A percentile compares a stretch with the other conserved stretches of the same genome.
These are phyloP conservation scores for Guyanaporus albipodus DNA, from an alignment of 768 basidiomycete species.

Conservation along the genomic window DNA sequence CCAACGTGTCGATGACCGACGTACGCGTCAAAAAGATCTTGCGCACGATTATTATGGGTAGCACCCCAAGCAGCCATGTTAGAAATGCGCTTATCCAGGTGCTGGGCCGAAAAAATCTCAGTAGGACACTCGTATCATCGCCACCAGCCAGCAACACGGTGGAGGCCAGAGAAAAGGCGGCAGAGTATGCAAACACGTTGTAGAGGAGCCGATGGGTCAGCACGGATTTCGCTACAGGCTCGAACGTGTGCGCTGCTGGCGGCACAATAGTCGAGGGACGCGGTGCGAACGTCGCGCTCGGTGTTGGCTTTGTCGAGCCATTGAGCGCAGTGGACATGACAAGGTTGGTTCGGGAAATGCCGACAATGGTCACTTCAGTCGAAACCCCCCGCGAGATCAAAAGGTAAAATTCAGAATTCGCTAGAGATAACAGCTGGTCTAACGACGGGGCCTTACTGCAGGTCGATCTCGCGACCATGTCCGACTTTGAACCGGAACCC, in stretches of 20 bases:
- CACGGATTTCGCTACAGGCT: slow-evolving; percentile 60
- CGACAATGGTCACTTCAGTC: too few relatives aligned
- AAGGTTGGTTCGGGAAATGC: slow-evolving; percentile 1
- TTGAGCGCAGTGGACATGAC: slow-evolving; percentile 6
- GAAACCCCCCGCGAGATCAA: too few relatives aligned
- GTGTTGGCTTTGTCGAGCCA: neutral
- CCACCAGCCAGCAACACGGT: slow-evolving; percentile 31
- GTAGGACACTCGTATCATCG: slow-evolving; percentile 21
- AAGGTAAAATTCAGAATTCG: too few relatives aligned
- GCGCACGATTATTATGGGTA: slow-evolving; percentile 55
- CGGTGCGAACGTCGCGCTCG: slow-evolving; percentile 27
- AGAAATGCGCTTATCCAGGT: slow-evolving; percentile 40
- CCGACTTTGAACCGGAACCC: too few relatives aligned
- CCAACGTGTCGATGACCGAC: slow-evolving; percentile 20
- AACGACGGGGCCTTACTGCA: too few relatives aligned
- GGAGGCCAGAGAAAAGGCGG: slow-evolving; percentile 43
- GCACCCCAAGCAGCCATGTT: slow-evolving; percentile 48
- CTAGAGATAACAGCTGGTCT: too few relatives aligned
- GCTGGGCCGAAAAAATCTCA: slow-evolving; percentile 40
- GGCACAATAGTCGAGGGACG: slow-evolving; percentile 55
- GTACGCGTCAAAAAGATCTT: slow-evolving; percentile 59
- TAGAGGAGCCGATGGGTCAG: slow-evolving; percentile 57
- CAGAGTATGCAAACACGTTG: slow-evolving; percentile 50
- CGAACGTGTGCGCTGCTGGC: slow-evolving; percentile 54
- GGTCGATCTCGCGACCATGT: neutral